These are phyloP conservation scores for Cairneyella variabilis DNA, from an alignment of 495 filamentous ascomycete species.

Conservation along the genomic window DNA sequence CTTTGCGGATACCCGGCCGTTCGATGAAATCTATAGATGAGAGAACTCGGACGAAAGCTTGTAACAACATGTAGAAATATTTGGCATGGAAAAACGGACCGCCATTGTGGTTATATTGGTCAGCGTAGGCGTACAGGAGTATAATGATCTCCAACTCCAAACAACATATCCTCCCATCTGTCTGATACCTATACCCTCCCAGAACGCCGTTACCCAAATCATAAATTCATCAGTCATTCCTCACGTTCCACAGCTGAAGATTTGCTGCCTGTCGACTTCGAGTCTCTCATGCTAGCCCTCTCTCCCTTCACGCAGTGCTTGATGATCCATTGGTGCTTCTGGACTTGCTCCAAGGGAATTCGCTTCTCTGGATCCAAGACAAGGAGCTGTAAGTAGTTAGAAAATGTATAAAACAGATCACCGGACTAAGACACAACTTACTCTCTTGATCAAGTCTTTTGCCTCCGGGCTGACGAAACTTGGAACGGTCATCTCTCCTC, in stretches of 20 bases:
- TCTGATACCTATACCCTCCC: slow-evolving; percentile 6
- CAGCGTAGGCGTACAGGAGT: slow-evolving; percentile 26
- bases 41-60: not conserved
- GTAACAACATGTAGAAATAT: slow-evolving; percentile 18
- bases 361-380: slow-evolving; percentile 93
- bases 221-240: slow-evolving; percentile 21
- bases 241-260: slow-evolving; percentile 16
- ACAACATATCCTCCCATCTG: slow-evolving; percentile 12
- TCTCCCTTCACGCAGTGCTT: slow-evolving; percentile 91
- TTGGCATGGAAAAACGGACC: not conserved
- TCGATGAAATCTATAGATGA: slow-evolving; percentile 94
- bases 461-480: slow-evolving; percentile 88
- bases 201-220: slow-evolving; percentile 18
- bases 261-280: slow-evolving; percentile 27
- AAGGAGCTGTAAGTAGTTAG: slow-evolving; percentile 57
- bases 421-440: too few relatives aligned
- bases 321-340: slow-evolving; percentile 91
- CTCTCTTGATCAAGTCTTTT: slow-evolving; percentile 86
- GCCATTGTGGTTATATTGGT: slow-evolving; percentile 11
- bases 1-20: slow-evolving; percentile 88
- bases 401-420: too few relatives aligned
- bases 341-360: slow-evolving; percentile 83
- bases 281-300: slow-evolving; percentile 49
- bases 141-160: slow-evolving; percentile 26
- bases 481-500: slow-evolving; percentile 90